Base-by-base conservation (phyloP, 2,329 filamentous ascomycete species). In the Penicillium psychrosexuale region DNA sequence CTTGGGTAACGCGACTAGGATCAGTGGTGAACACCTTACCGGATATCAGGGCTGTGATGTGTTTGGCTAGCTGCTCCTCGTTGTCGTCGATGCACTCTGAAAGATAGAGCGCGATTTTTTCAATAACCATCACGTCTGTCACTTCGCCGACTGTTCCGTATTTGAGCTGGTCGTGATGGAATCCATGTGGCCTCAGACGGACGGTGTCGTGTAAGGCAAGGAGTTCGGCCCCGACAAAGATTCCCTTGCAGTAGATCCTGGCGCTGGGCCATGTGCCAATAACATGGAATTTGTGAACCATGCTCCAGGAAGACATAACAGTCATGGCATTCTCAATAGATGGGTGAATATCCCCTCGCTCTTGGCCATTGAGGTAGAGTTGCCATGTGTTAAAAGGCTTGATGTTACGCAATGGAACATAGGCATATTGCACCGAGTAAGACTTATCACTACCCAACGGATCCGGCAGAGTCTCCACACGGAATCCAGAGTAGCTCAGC, bases 171-270 rank as follows among this genome's bases (percentile, higher is more conserved):
- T 33, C n/a, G 2, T 48, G 37, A 8, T 17, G 51, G 51, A 55
- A 61, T 11, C 51, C 59, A 33, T 50, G 63, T 49, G 77, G 75
- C 51, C 73, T 69, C 3, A 87, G 66, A 5, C 83, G 80, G 2
- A 85, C 77, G 0, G 75, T 70, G 56, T 87, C 84, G 1, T 81
- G 81, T 5, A 80, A 65, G 5, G 75, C 70, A 11, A 86, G 65
- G 30, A 85, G 69, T 62, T 87, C 84, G 3, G 79, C 64, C 0
- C 84, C 84, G 3, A 86, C 66, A 57, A 78, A 85, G 7, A 85
- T 74, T 0, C 80, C 83, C 46, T 76, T 74, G 54, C 76, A 80
- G 49, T 76, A 78, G n/a, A 86, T 74, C 0, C 69, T 73, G 0
- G 80, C 82, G 15, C 79, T 67, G 0, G 82, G 81, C 81, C 83